These are phyloP conservation scores for Ilex paraguariensis DNA, from an alignment of 305 asterid species.

Conservation along the genomic window DNA sequence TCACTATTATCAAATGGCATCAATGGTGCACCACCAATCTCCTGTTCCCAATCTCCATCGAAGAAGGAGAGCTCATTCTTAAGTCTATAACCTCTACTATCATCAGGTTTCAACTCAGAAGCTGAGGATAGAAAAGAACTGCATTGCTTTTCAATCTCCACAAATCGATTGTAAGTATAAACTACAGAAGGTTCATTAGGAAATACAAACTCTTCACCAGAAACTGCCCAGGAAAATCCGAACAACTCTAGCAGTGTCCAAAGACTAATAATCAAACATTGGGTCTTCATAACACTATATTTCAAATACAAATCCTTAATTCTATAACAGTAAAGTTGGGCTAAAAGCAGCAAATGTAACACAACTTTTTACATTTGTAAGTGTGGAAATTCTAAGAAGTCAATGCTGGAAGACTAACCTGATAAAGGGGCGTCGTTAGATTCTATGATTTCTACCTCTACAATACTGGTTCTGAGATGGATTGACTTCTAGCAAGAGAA, in stretches of 20 bases:
- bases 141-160: constrained; percentile 17
- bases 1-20: constrained; percentile 19
- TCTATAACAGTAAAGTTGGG: no score
- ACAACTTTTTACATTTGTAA: not conserved
- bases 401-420: no score
- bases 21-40: constrained; percentile 5
- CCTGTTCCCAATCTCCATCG: constrained; percentile 16
- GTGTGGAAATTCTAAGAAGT: no score
- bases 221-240: constrained; percentile 2
- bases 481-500: no score
- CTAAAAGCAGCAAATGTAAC: no score
- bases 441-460: no score
- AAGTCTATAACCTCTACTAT: constrained; percentile 11
- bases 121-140: constrained; percentile 19
- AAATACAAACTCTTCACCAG: not conserved
- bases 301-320: no score
- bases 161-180: constrained; percentile 6
- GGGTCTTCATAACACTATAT: constrained; percentile 6
- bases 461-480: no score
- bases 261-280: not conserved
- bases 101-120: constrained; percentile 18
- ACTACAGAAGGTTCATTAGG: constrained; percentile 4
- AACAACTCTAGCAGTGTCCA: constrained; percentile 2
- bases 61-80: constrained; percentile 19
- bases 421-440: no score